Conservation (phyloP, 371 early-diverging fungal genomes). For the Syncephalastrum racemosum region DNA sequence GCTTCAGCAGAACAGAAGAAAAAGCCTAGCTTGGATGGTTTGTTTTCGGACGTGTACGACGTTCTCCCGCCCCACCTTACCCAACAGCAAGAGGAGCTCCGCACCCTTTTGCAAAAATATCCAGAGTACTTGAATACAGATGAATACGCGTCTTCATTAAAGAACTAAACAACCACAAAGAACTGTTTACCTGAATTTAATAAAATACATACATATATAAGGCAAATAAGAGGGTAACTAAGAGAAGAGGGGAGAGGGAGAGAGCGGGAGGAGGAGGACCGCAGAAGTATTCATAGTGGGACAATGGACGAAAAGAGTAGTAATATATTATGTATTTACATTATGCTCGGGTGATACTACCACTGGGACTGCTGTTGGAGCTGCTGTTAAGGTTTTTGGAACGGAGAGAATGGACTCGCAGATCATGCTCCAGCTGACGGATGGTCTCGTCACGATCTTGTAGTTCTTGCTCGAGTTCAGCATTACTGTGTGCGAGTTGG, state of each 20-base stretch:
- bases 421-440: constrained; percentile 15
- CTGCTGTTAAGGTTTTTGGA: too few species aligned
- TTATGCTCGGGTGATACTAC: too few species aligned
- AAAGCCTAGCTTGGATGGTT: constrained; percentile 81
- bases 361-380: too few species aligned
- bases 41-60: constrained; percentile 96
- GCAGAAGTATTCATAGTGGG: too few species aligned
- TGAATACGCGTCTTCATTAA: constrained; percentile 30
- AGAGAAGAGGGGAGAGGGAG: too few species aligned
- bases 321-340: too few species aligned
- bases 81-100: constrained; percentile 79
- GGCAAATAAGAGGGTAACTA: too few species aligned
- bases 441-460: constrained; percentile 9
- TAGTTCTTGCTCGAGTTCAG: constrained; percentile 6
- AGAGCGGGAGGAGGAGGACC: background rate
- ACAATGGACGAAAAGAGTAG: too few species aligned
- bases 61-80: constrained; percentile 73
- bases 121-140: constrained; percentile 81
- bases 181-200: too few species aligned
- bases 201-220: too few species aligned
- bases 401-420: background rate
- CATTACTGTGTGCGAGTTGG: constrained; percentile 6
- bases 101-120: constrained; percentile 78
- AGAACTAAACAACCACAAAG: too few species aligned
- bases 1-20: constrained; percentile 82